Percentiles rank a stretch among this genome's conserved stretches.
These are phyloP conservation scores for Pseudocercospora macadamiae DNA, from an alignment of 2,329 filamentous ascomycete species.

Conservation along the genomic window DNA sequence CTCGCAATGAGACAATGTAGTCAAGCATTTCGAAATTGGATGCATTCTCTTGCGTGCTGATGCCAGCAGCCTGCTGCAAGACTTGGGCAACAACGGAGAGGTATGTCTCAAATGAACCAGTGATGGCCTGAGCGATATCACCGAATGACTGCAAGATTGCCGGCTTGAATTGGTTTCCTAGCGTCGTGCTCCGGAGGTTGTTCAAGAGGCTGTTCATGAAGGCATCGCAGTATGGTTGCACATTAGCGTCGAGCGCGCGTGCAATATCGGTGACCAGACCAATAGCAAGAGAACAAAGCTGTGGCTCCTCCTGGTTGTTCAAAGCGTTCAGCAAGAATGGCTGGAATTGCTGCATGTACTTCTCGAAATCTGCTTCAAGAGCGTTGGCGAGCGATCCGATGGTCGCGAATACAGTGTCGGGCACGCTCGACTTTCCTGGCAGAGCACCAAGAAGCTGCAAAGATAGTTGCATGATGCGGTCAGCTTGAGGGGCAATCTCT, in stretches of 20 bases:
- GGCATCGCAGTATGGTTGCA: constrained; percentile 91
- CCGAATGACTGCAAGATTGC: constrained; percentile 97
- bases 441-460: constrained; percentile 78
- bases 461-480: constrained; percentile 89
- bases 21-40: constrained; percentile 90
- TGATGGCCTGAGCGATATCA: constrained; percentile 93
- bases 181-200: constrained; percentile 82
- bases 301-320: constrained; percentile 92
- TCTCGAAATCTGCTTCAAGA: constrained; percentile 87
- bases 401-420: constrained; percentile 89
- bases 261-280: constrained; percentile 96
- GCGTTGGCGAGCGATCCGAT: constrained; percentile 90
- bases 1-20: constrained; percentile 90
- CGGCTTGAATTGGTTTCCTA: constrained; percentile 96
- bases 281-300: constrained; percentile 94
- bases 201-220: constrained; percentile 98
- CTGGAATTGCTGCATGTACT: constrained; percentile 96
- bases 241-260: constrained; percentile 83
- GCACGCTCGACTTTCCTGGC: constrained; percentile 86
- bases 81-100: constrained; percentile 90
- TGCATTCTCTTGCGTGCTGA: constrained; percentile 64
- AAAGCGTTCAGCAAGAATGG: constrained; percentile 94
- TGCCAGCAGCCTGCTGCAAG: constrained; percentile 85
- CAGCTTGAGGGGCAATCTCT: constrained; percentile 86
- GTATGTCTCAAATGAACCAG: constrained; percentile 89